phyloP scores from a whole-genome alignment of 139 green algal species.

The Zygnema cylindricum region DNA sequence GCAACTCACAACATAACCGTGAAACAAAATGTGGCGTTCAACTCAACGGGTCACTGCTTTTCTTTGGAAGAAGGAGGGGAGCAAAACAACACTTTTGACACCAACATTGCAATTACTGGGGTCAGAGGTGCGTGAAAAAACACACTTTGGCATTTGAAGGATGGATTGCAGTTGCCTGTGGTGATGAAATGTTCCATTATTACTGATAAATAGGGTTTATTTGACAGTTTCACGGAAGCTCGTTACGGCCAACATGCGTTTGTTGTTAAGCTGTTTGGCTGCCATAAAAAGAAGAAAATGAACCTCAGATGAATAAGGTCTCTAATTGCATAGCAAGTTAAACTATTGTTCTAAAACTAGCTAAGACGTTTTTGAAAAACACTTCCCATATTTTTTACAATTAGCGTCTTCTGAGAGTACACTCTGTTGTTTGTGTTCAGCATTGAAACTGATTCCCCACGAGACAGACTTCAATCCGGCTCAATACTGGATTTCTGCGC shows the following conservation, averaged over 20 bases:
- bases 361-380: not conserved
- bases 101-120: slow-evolving; percentile 68
- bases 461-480: slow-evolving; percentile 67
- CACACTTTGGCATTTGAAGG: too few species aligned
- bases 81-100: slow-evolving; percentile 43
- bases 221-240: too few species aligned
- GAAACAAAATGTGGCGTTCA: slow-evolving; percentile 71
- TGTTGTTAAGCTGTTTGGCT: too few species aligned
- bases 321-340: not conserved
- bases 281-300: too few species aligned
- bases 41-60: slow-evolving; percentile 75
- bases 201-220: not conserved
- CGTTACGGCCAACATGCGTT: too few species aligned
- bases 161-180: too few species aligned
- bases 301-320: too few species aligned
- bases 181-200: too few species aligned
- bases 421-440: not conserved
- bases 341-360: not conserved
- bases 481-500: slow-evolving; percentile 79
- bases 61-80: slow-evolving; percentile 72
- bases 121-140: not conserved
- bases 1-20: slow-evolving; percentile 53
- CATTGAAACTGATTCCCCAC: not conserved
- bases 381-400: not conserved
- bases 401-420: not conserved